Base-by-base conservation (phyloP, 768 basidiomycete genomes). In the Coprinopsis sp. region DNA sequence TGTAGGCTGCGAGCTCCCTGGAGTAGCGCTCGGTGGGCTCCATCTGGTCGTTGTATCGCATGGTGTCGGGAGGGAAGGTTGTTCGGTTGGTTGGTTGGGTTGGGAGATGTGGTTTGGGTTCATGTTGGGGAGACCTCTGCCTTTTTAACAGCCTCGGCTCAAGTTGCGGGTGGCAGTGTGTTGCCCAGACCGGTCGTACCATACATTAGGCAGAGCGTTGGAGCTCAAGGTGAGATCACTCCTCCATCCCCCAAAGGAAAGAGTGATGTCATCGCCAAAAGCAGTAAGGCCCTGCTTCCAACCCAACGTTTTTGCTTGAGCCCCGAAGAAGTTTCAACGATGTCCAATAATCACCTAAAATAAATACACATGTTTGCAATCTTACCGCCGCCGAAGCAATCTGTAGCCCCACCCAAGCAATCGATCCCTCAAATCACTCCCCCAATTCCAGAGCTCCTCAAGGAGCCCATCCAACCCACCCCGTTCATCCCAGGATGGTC, bases 381-480 rank as follows among this genome's bases (percentile, higher is more conserved):
- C n/a, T 40, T 28, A 46, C 63, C 57, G 67, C 51, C 69, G 59
- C 49, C 67, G 63, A 41, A 73, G 46, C 22, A 69, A 39, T 42
- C 66, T 63, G 46, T 62, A 57, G 52, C 67, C 64, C 70, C 69
- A 74, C 34, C 58, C 58, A 28, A 70, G 49, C 41, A 65, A 53
- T 57, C 59, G 62, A 48, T 71, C 60, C 37, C 65, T 50, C 40
- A 64, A 54, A 46, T 64, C 67, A 50, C 60, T 63, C n/a, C 66
- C 64, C 77, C 78, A 78, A 28, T 65, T 73, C 82, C 80, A 82
- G 25, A 72, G 57, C 50, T 82, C 79, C 59, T 83, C 81, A 41
- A 84, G 61, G 37, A 81, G 58, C 12, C 77, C 79, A 56, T 84
- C 81, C 11, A 84, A 64, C n/a, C 82, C 81, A 4, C 81, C 82